Percentiles rank a stretch among this genome's conserved stretches.
Conservation (phyloP, 345 rosid species). For the Ceriops decandra region DNA sequence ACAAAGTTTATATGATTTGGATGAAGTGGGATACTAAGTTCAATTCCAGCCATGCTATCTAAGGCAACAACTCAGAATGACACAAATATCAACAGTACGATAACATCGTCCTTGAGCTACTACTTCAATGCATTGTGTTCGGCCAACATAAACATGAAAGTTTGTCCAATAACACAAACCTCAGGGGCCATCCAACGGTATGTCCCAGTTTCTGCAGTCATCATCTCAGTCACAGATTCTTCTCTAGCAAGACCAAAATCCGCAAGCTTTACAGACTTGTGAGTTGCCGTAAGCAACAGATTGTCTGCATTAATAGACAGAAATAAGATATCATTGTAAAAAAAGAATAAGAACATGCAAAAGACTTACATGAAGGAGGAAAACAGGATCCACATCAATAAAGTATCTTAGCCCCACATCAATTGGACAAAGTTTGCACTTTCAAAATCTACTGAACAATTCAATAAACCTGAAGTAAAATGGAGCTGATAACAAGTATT, state of each 20-base stretch:
- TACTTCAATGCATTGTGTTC: background rate
- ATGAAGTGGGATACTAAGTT: background rate
- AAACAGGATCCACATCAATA: background rate
- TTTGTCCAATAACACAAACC: conserved; percentile 38
- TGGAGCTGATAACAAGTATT: too few species aligned
- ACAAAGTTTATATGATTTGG: too few species aligned
- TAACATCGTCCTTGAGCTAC: background rate
- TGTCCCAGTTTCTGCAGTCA: conserved; percentile 99
- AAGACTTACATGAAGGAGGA: background rate
- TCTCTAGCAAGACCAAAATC: conserved; percentile 99
- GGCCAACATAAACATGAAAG: background rate
- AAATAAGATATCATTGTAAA: conserved; percentile 4
- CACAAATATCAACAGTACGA: background rate
- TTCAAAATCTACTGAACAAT: too few species aligned
- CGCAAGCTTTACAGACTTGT: conserved; percentile 81
- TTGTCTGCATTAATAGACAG: conserved; percentile 54
- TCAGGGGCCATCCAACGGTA: conserved; percentile 99
- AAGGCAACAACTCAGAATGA: background rate
- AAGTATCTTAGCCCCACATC: too few species aligned
- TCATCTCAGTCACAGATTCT: conserved; percentile 96
- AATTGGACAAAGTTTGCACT: too few species aligned
- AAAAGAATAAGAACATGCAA: conserved; percentile 2
- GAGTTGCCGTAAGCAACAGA: conserved; percentile 78
- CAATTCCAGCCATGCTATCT: background rate
- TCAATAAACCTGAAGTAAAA: too few species aligned